Evolutionary conservation across 2,329 filamentous ascomycete species (phyloP), one percentile per base, ranked within the genome.

Genomic region (Metarhizium rileyi): DNA sequence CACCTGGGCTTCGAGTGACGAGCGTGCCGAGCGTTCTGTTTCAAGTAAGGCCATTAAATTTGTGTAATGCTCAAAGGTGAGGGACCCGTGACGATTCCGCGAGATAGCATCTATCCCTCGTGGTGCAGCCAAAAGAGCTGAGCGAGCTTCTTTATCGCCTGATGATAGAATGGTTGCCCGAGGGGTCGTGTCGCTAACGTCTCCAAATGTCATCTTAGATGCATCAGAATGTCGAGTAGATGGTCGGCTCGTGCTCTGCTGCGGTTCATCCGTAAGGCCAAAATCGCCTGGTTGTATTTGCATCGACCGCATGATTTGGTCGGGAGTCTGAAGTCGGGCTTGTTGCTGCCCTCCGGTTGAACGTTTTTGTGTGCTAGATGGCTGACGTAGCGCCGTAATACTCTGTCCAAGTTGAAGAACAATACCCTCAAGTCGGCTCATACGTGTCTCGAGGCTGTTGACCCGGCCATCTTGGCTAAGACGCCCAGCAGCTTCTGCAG

Each of bases 1-100:
- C 28, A 84, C 77, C 50, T 81, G 72, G 2, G 68, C 65, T 59
- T 83, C 81, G 4, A 84, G 70, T 4, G 71, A 67, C 50, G 74
- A 68, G 5, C 81, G 72, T 5, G 76, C 76, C 1, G 71, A 70
- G 25, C 79, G 77, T 59, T 84, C 81, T 1, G 71, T 69, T 50
- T 80, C 70, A 25, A 84, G 67, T 49, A 83, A 68, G 16, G 71
- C 68, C 26, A 75, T 61, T 16, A 83, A 66, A 2, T 68, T 71
- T 6, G 68, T 67, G 52, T 77, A 77, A 46, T 78, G 71, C 45
- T 78, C 73, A 16, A 63, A 59, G 2, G 67, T 67, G 22, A 72
- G 63, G 1, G 61, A 51, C 7, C 60, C 62, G 6, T 23, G 57
- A 48, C 3, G 55, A 56, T 12, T 68, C 65, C 33, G 62, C 65